Evolutionary conservation across 2,329 filamentous ascomycete species (phyloP).

Genomic region (Beauveria medogensis): DNA sequence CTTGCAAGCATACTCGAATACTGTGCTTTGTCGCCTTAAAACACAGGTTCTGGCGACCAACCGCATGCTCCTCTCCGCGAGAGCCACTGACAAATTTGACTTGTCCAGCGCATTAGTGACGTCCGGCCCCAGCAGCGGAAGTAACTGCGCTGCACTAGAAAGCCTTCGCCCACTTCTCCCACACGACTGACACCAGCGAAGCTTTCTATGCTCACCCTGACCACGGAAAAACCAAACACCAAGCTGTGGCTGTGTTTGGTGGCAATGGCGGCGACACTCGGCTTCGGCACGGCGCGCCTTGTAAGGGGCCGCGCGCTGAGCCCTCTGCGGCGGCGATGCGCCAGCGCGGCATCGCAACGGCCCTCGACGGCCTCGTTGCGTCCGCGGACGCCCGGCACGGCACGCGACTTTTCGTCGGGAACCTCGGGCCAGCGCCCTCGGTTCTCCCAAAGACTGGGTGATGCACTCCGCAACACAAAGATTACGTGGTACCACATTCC

Average conservation of each 20-base stretch:
- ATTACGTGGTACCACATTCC: conserved; percentile 89
- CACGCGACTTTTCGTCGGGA: conserved; percentile 25
- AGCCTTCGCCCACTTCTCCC: not conserved
- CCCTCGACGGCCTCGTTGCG: conserved; percentile 19
- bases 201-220: conserved; percentile 10
- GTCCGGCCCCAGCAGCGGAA: not conserved
- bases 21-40: not conserved
- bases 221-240: conserved; percentile 10
- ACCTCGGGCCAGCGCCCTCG: conserved; percentile 35
- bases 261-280: conserved; percentile 26
- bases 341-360: conserved; percentile 19
- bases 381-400: conserved; percentile 13
- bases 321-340: conserved; percentile 22
- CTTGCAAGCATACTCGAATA: not conserved
- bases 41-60: not conserved
- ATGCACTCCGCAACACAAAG: conserved; percentile 43
- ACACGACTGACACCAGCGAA: not conserved
- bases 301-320: conserved; percentile 24
- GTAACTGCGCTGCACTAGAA: not conserved
- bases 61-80: not conserved
- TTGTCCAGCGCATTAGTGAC: not conserved
- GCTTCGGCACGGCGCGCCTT: conserved; percentile 27
- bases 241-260: conserved; percentile 14
- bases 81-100: not conserved
- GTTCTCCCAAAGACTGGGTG: conserved; percentile 44